These are phyloP conservation scores for Phytophthora hybrid DNA, from an alignment of 352 stramenopile genomes.

Conservation along the genomic window DNA sequence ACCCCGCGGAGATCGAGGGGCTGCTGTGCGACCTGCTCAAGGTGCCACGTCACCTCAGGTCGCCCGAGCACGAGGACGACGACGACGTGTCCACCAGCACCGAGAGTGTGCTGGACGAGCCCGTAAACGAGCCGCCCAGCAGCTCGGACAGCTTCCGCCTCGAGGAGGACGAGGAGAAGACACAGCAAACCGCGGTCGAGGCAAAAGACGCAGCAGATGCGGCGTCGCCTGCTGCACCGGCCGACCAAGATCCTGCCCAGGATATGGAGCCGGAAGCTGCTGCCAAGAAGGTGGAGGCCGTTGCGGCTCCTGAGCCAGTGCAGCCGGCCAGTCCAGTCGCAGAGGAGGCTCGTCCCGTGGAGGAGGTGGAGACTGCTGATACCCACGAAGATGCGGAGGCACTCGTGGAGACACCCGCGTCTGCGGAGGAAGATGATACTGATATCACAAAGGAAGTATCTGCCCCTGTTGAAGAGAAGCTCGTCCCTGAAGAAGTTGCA, in stretches of 20 bases:
- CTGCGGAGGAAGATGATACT: constrained; percentile 12
- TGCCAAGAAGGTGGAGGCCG: constrained; percentile 20
- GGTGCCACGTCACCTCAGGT: constrained; percentile 50
- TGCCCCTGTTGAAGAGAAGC: neutral
- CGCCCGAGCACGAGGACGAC: constrained; percentile 38
- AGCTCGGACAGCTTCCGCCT: constrained; percentile 18
- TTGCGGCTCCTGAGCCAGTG: constrained; percentile 12
- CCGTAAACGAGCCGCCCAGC: constrained; percentile 26
- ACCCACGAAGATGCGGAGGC: constrained; percentile 25
- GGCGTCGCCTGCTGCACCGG: neutral
- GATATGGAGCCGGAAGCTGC: neutral
- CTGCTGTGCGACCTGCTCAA: constrained; percentile 70
- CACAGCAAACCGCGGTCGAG: constrained; percentile 9
- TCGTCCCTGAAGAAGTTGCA: neutral
- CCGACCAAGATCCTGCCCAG: constrained; percentile 5
- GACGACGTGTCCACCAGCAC: constrained; percentile 47
- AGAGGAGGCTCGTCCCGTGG: constrained; percentile 16
- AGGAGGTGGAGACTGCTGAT: constrained; percentile 8
- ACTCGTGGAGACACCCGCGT: constrained; percentile 14
- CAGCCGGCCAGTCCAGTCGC: constrained; percentile 10
- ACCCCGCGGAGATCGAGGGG: constrained; percentile 43
- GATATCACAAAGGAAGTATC: neutral
- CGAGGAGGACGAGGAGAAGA: constrained; percentile 16
- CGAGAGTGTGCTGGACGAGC: constrained; percentile 45
- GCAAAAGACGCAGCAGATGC: neutral